A percentile compares a stretch with the other conserved stretches of the same genome.
Evolutionary conservation across 257 asterid species (phyloP).

Genomic region (Rauvolfia tetraphylla): DNA sequence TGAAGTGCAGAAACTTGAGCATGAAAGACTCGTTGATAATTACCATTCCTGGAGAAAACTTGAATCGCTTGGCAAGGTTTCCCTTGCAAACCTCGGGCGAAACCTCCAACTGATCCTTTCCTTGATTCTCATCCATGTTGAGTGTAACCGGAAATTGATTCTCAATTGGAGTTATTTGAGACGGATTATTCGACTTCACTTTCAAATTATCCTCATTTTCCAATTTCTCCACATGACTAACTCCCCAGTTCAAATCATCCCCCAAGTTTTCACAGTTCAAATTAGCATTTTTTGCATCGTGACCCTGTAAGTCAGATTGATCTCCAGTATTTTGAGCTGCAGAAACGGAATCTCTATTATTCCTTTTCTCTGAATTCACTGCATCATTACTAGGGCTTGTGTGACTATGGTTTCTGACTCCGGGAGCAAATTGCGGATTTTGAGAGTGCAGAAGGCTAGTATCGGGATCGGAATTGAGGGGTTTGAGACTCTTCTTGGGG

Average conservation of each 20-base stretch:
- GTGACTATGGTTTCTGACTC: constrained; percentile 19
- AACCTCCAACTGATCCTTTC: constrained; percentile 36
- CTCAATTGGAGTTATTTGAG: constrained; percentile 31
- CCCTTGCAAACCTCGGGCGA: constrained; percentile 72
- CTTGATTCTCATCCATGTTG: constrained; percentile 37
- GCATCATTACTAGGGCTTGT: constrained; percentile 19
- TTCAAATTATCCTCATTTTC: constrained; percentile 17
- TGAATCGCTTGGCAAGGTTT: constrained; percentile 59
- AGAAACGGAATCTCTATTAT: neutral
- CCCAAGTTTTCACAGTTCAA: constrained; percentile 12
- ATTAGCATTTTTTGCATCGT: constrained; percentile 14
- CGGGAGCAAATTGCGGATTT: constrained; percentile 23
- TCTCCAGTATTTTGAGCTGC: neutral
- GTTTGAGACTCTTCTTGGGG: constrained; percentile 22
- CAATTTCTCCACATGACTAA: constrained; percentile 11
- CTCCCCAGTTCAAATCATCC: constrained; percentile 21
- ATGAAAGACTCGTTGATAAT: constrained; percentile 8
- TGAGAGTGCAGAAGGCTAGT: constrained; percentile 14
- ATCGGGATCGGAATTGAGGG: constrained; percentile 18
- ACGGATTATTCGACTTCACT: constrained; percentile 30
- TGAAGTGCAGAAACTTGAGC: neutral
- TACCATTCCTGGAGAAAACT: constrained; percentile 99
- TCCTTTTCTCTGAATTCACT: neutral
- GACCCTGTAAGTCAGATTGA: constrained; percentile 4
- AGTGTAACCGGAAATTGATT: constrained; percentile 28